Percentiles rank a stretch among this genome's conserved stretches.
Conservation (phyloP, 2,329 filamentous ascomycete species). For the Biscogniauxia marginata region DNA sequence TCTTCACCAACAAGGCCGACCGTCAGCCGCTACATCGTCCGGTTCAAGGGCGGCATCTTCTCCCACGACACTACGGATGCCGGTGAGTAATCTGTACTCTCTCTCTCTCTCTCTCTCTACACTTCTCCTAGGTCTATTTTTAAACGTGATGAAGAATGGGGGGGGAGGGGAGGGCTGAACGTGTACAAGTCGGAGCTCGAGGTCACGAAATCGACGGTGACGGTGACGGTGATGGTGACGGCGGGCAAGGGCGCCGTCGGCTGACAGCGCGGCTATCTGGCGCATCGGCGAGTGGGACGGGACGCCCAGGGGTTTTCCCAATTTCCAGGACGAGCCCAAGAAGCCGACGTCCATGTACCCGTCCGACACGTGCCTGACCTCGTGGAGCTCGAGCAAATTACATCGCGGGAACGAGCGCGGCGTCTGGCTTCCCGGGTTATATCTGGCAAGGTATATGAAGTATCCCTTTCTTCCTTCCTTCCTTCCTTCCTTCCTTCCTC, state of each 20-base stretch:
- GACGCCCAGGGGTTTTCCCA: slow-evolving; percentile 34
- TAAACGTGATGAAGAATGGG: slow-evolving; percentile 35
- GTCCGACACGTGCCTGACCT: slow-evolving; percentile 31
- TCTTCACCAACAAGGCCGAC: slow-evolving; percentile 44
- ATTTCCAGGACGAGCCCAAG: slow-evolving; percentile 37
- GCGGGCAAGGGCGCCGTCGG: slow-evolving; percentile 30
- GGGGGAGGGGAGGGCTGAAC: slow-evolving; percentile 30
- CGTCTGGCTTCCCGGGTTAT: slow-evolving; percentile 39
- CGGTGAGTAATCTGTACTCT: too few relatives aligned
- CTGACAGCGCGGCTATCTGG: slow-evolving; percentile 34
- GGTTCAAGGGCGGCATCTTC: slow-evolving; percentile 32
- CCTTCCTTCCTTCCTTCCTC: too few relatives aligned
- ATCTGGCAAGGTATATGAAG: slow-evolving; percentile 36
- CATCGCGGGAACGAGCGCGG: slow-evolving; percentile 35
- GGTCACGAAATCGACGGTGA: slow-evolving; percentile 27
- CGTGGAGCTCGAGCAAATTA: slow-evolving; percentile 34
- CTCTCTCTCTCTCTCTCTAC: too few relatives aligned
- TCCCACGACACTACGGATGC: slow-evolving; percentile 26
- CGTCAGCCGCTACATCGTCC: slow-evolving; percentile 39
- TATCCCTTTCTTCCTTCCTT: too few relatives aligned
- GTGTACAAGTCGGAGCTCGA: slow-evolving; percentile 37
- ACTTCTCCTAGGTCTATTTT: neutral
- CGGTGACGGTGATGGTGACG: slow-evolving; percentile 28
- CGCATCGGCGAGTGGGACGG: slow-evolving; percentile 39
- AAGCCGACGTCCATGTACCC: slow-evolving; percentile 44